These are phyloP conservation scores for Laguncularia racemosa DNA, from an alignment of 345 rosid species.

Conservation along the genomic window DNA sequence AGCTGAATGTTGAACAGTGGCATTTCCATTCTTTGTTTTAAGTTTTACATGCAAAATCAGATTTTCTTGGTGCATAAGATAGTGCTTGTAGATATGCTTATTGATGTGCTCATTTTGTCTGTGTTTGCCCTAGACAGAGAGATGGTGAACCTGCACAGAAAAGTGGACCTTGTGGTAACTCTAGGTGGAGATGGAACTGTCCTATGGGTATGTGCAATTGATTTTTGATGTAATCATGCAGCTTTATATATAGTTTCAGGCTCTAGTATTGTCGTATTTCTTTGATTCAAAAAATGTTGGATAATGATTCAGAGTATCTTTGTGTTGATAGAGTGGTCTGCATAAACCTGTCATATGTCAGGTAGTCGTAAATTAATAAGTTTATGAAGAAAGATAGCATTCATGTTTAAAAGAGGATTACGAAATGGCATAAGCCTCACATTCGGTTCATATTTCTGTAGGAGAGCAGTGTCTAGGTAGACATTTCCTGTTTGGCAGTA, in stretches of 20 bases:
- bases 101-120: conserved; percentile 2
- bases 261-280: not conserved
- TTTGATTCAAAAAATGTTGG: not conserved
- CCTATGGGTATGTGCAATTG: conserved; percentile 69
- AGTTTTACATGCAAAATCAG: not conserved
- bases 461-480: no score
- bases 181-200: conserved; percentile 99
- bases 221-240: not conserved
- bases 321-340: no score
- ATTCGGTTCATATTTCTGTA: not conserved
- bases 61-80: conserved; percentile 3
- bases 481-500: no score
- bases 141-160: conserved; percentile 58
- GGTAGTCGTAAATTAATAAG: no score
- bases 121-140: conserved; percentile 54
- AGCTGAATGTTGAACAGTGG: not conserved
- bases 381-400: not conserved
- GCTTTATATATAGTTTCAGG: not conserved
- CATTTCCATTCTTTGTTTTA: not conserved
- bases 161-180: conserved; percentile 91
- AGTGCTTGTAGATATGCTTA: conserved; percentile 1
- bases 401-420: no score
- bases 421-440: not conserved
- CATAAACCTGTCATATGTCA: no score
- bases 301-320: no score